Evolutionary conservation across 2,329 filamentous ascomycete species (phyloP).

Genomic region (Aspergillus aculeatinus): DNA sequence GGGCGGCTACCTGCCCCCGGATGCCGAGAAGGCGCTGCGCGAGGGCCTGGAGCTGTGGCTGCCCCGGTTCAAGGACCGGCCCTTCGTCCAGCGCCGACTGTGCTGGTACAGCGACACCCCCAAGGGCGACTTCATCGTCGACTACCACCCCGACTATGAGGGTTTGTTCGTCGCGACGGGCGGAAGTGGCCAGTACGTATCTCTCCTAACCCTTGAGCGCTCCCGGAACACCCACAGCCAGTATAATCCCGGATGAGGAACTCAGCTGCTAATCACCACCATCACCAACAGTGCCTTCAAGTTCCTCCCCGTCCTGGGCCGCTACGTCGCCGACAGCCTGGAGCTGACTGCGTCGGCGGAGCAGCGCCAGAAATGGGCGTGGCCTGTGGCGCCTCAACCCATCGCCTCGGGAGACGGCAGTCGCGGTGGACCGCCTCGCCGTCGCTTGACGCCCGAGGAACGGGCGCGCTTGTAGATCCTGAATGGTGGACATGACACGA

Average conservation of each 20-base stretch:
- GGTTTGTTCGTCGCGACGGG: slow-evolving; percentile 12
- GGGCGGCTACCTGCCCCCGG: slow-evolving; percentile 20
- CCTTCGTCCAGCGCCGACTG: slow-evolving; percentile 26
- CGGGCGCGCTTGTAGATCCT: neutral
- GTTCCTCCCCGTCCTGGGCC: slow-evolving; percentile 64
- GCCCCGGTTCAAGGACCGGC: slow-evolving; percentile 23
- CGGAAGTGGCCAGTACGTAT: slow-evolving; percentile 17
- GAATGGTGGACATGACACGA: neutral
- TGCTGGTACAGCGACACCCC: slow-evolving; percentile 41
- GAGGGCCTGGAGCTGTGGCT: slow-evolving; percentile 21
- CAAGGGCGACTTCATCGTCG: slow-evolving; percentile 35
- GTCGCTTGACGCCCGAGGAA: neutral
- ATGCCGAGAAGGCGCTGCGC: slow-evolving; percentile 18
- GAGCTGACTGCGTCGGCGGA: neutral
- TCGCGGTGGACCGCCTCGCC: neutral
- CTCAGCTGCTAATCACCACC: neutral
- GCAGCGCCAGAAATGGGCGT: neutral
- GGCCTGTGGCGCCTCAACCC: neutral
- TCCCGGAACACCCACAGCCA: neutral
- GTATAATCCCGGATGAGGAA: too few species aligned
- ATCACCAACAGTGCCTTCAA: slow-evolving; percentile 56
- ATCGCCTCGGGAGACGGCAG: neutral
- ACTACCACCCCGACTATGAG: slow-evolving; percentile 34
- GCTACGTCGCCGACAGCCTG: slow-evolving; percentile 46
- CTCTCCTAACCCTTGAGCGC: too few species aligned